Evolutionary conservation across 2,329 filamentous ascomycete species (phyloP).

Genomic region (Sporothrix protearum): DNA sequence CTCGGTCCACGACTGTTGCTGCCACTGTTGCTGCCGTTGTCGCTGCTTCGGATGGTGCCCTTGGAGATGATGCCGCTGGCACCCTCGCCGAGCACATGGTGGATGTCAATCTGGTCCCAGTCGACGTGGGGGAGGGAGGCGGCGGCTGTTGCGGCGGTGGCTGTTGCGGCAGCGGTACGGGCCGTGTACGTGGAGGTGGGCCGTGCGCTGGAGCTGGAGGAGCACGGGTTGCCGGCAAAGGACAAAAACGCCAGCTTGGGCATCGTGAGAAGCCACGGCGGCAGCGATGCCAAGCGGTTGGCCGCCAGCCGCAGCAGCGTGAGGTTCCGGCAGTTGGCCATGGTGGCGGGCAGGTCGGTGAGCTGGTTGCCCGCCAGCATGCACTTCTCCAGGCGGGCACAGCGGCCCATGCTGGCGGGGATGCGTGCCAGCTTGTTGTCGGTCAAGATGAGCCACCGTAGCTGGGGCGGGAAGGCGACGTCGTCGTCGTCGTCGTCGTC

Average conservation of each 20-base stretch:
- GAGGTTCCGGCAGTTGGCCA: constrained; percentile 44
- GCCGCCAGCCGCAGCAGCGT: constrained; percentile 44
- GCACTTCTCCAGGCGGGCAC: constrained; percentile 45
- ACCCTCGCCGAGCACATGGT: constrained; percentile 43
- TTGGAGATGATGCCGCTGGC: constrained; percentile 47
- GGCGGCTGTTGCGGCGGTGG: too few species aligned
- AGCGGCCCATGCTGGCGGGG: constrained; percentile 43
- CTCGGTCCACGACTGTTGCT: not conserved
- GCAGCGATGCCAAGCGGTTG: constrained; percentile 41
- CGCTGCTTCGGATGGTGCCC: constrained; percentile 29
- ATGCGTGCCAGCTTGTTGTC: constrained; percentile 42
- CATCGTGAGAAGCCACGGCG: constrained; percentile 44
- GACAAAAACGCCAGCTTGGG: constrained; percentile 47
- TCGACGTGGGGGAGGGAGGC: constrained; percentile 37
- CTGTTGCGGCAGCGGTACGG: not conserved
- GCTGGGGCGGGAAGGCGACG: constrained; percentile 39
- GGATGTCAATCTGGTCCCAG: constrained; percentile 42
- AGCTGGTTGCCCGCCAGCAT: constrained; percentile 49
- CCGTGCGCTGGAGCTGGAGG: constrained; percentile 21
- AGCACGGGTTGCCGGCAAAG: constrained; percentile 48
- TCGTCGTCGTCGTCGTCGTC: too few species aligned
- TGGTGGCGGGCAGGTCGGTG: constrained; percentile 39
- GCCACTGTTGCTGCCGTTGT: constrained; percentile 25
- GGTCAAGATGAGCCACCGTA: constrained; percentile 49
- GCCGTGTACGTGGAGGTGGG: constrained; percentile 24